Base-by-base conservation (phyloP, 2,329 filamentous ascomycete species). In the Curvularia hawaiiensis region DNA sequence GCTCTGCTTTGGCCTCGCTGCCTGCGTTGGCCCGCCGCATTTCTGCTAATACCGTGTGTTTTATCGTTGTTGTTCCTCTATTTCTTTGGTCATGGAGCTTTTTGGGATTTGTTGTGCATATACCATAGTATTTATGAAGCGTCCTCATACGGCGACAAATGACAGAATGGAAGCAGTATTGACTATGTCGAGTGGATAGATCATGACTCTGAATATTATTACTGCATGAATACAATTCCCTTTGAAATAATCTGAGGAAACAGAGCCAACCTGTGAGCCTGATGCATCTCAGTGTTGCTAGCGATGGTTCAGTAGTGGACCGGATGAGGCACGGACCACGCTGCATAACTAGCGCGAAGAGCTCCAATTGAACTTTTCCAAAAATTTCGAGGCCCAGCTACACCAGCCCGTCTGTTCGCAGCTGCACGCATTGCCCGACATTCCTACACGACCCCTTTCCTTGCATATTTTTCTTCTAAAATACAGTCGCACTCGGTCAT, bases 111-210 rank as follows among this genome's bases (percentile, higher is more conserved):
- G 61, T 62, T 31, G 47, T 72, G 69, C 70, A 73, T 73, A 77
- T 77, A 76, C 73, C 75, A 76, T 54, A 67, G 64, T 71, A 60
- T 68, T 61, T 67, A 57, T 68, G 65, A 61, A 64, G 61, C 68
- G 61, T 62, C 65, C 66, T 69, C 51, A 18, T 31, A 53, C 56
- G 62, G 62, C 52, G 61, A 64, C 50, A 60, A 56, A 61, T 55
- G 61, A 52, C 31, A 54, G 51, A 61, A 60, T 61, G 55, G 50
- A 51, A 57, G 60, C 59, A 65, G 60, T 65, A 65, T 59, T 62
- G 61, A 63, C 61, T 65, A 65, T 53, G 47, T 44, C 47, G 52
- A 62, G 57, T 55, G 56, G 58, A 60, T 52, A 58, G 65, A 46
- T 52, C 26, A 38, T 56, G 39, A 57, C 59, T 60, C 50, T 33